Conservation (phyloP, 1,284 basidiomycete genomes). For the Porodaedalea pini region DNA sequence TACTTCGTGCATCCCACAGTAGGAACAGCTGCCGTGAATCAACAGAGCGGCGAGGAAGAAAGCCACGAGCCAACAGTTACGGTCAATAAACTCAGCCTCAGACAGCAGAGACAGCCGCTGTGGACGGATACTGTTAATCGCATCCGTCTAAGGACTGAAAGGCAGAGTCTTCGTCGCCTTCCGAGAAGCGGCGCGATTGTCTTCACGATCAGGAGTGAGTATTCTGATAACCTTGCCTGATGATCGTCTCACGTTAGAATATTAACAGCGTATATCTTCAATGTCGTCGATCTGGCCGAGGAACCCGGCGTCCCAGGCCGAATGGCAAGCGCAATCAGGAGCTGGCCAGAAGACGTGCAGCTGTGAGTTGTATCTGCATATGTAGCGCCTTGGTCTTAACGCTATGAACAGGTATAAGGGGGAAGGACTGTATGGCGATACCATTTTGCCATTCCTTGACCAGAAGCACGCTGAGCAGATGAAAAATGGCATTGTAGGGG, state of each 20-base stretch:
- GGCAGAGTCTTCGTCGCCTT: conserved; percentile 70
- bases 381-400: background rate
- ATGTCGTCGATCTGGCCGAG: conserved; percentile 50
- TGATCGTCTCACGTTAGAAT: background rate
- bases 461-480: conserved; percentile 39
- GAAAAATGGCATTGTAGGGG: conserved; percentile 25
- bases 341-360: conserved; percentile 67
- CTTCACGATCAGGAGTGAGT: conserved; percentile 64
- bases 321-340: conserved; percentile 62
- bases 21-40: conserved; percentile 29
- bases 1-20: conserved; percentile 36
- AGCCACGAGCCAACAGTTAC: conserved; percentile 21
- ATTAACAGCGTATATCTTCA: conserved; percentile 32
- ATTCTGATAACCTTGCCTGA: background rate
- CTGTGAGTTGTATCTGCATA: conserved; percentile 28
- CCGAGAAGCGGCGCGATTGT: conserved; percentile 64
- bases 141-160: conserved; percentile 62
- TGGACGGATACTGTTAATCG: conserved; percentile 38
- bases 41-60: conserved; percentile 21
- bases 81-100: background rate
- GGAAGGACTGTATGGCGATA: conserved; percentile 42
- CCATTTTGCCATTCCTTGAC: conserved; percentile 49
- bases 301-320: conserved; percentile 67
- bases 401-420: conserved; percentile 50
- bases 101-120: background rate